phyloP scores from a whole-genome alignment of 345 rosid species.

The Gynandropsis gynandra region DNA sequence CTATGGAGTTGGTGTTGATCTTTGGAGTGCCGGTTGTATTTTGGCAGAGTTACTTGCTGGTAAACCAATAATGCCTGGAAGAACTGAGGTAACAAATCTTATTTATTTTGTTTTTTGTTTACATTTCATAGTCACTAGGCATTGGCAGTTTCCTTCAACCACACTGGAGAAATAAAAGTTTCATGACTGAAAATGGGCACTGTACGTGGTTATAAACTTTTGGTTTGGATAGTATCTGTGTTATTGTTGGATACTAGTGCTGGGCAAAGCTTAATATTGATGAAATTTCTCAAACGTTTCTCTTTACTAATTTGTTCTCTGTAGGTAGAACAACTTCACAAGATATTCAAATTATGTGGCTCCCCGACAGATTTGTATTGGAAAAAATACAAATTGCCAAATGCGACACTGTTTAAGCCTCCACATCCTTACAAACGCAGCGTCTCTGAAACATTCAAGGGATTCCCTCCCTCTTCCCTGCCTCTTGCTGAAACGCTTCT shows the following conservation, averaged over 20 bases:
- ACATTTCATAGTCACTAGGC: background rate
- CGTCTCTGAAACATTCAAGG: conserved; percentile 63
- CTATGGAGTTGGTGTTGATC: conserved; percentile 70
- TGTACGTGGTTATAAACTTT: conserved; percentile 1
- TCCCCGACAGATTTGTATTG: conserved; percentile 85
- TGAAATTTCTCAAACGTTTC: background rate
- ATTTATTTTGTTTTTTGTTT: background rate
- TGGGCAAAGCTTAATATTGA: background rate
- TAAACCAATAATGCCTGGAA: conserved; percentile 84
- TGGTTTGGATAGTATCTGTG: background rate
- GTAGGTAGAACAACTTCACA: conserved; percentile 90
- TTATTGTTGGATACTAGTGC: conserved; percentile 15
- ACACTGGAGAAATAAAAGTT: conserved; percentile 12
- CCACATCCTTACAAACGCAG: conserved; percentile 69
- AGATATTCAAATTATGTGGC: conserved; percentile 85
- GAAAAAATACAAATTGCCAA: conserved; percentile 76
- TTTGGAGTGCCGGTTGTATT: conserved; percentile 98
- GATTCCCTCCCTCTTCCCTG: conserved; percentile 52
- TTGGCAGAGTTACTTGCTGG: conserved; percentile 84
- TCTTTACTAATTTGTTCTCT: conserved; percentile 16
- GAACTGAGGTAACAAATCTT: conserved; percentile 63
- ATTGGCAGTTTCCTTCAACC: background rate
- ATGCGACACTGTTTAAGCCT: conserved; percentile 76
- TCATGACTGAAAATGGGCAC: background rate
- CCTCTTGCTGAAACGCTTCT: conserved; percentile 65